Evolutionary conservation across 1,139 yeast genomes (phyloP).

Genomic region (Saccharomyces uvarum): DNA sequence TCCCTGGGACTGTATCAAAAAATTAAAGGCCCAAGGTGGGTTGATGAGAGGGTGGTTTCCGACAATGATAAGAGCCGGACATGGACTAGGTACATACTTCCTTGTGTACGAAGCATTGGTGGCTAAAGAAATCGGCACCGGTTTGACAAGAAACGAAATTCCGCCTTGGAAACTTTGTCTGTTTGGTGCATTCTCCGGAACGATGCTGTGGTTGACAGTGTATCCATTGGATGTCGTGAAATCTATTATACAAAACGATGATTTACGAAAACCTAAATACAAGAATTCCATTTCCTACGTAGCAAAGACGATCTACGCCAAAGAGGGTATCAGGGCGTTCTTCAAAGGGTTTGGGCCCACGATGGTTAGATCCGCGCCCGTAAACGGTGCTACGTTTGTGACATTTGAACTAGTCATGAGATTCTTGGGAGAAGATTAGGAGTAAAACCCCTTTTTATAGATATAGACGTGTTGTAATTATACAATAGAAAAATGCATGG

Average conservation of each 20-base stretch:
- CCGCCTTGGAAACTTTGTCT: conserved; percentile 80
- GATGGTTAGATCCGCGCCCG: conserved; percentile 91
- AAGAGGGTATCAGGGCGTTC: conserved; percentile 65
- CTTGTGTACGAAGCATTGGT: conserved; percentile 82
- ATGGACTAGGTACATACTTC: conserved; percentile 85
- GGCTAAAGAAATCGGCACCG: conserved; percentile 43
- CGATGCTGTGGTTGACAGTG: conserved; percentile 70
- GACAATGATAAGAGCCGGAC: conserved; percentile 72
- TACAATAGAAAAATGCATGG: neutral
- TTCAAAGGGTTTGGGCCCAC: conserved; percentile 88
- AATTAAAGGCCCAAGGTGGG: conserved; percentile 52
- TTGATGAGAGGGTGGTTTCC: conserved; percentile 74
- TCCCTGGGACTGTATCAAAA: conserved; percentile 69
- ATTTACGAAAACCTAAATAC: conserved; percentile 41
- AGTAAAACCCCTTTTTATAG: neutral
- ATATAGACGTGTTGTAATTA: neutral
- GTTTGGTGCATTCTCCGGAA: conserved; percentile 82
- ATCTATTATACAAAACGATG: conserved; percentile 80
- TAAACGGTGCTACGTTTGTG: conserved; percentile 91
- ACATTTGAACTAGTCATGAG: conserved; percentile 86
- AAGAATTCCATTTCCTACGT: conserved; percentile 41
- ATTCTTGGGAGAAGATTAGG: conserved; percentile 33
- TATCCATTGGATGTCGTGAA: conserved; percentile 85
- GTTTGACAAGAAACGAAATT: conserved; percentile 51
- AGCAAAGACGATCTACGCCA: conserved; percentile 42